Evolutionary conservation across 495 filamentous ascomycete species (phyloP).

Genomic region (Entonaema liquescens): DNA sequence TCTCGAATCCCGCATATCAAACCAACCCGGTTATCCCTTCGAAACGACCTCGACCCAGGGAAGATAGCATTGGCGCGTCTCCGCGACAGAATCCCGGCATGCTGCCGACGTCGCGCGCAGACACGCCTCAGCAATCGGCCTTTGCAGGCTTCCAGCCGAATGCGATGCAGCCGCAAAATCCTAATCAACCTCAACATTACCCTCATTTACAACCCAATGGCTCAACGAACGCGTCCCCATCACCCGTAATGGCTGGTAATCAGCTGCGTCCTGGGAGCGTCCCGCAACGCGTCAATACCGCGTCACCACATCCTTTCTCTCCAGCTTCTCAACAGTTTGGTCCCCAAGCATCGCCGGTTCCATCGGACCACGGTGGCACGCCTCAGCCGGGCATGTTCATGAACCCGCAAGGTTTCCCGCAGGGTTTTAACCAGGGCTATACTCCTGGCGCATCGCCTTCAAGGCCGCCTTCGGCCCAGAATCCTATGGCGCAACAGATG

Average conservation of each 20-base stretch:
- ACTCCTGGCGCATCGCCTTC: conserved; percentile 58
- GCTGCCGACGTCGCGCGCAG: conserved; percentile 84
- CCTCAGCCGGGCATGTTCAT: conserved; percentile 74
- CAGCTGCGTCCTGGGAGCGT: conserved; percentile 71
- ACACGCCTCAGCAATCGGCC: conserved; percentile 82
- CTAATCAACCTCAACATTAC: conserved; percentile 70
- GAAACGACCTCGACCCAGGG: conserved; percentile 81
- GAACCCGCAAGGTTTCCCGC: conserved; percentile 64
- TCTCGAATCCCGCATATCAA: conserved; percentile 73
- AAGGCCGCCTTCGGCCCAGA: conserved; percentile 59
- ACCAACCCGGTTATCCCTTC: conserved; percentile 86
- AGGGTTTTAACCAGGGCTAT: conserved; percentile 67
- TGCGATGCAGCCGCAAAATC: conserved; percentile 66
- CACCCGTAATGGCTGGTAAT: conserved; percentile 77
- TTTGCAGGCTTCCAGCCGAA: conserved; percentile 67
- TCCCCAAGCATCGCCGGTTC: conserved; percentile 78
- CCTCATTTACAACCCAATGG: conserved; percentile 85
- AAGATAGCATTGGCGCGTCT: conserved; percentile 85
- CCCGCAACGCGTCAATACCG: conserved; percentile 84
- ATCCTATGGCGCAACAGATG: conserved; percentile 55
- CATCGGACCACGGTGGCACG: conserved; percentile 79
- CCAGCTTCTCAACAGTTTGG: conserved; percentile 79
- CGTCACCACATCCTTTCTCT: conserved; percentile 91
- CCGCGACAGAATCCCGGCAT: conserved; percentile 79
- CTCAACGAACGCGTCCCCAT: conserved; percentile 84